phyloP scores from a whole-genome alignment of 371 early-diverging fungal genomes.

The Rhizomucor pusillus region DNA sequence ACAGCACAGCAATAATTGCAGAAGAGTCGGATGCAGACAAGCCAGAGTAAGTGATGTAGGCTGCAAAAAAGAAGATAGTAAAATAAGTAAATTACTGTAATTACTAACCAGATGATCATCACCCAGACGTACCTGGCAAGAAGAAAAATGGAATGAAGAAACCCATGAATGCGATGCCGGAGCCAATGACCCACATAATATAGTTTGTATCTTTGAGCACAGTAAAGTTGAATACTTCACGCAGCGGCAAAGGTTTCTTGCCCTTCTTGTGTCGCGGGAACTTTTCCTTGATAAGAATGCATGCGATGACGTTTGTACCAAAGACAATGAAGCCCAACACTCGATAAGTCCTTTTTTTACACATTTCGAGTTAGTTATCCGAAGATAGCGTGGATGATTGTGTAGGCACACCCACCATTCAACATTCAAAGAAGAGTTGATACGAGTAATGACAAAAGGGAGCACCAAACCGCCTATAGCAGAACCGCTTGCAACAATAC shows the following conservation, averaged over 20 bases:
- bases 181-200: neutral
- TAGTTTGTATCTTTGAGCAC: conserved; percentile 9
- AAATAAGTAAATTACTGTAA: conserved; percentile 25
- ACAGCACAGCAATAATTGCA: conserved; percentile 26
- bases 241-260: neutral
- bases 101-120: neutral
- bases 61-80: neutral
- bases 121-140: conserved; percentile 7
- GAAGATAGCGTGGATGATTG: no score
- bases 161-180: neutral
- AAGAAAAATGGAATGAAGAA: conserved; percentile 10
- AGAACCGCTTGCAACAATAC: conserved; percentile 39
- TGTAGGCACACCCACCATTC: conserved; percentile 67
- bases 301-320: conserved; percentile 1
- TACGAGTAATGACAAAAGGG: neutral
- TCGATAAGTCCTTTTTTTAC: conserved; percentile 48
- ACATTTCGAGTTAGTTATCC: no score
- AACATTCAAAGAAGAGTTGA: conserved; percentile 25
- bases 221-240: conserved; percentile 6
- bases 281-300: conserved; percentile 1
- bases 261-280: neutral
- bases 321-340: conserved; percentile 8
- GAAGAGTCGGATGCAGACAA: conserved; percentile 22
- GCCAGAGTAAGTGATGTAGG: conserved; percentile 10
- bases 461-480: conserved; percentile 59